Conservation (phyloP, 2,329 filamentous ascomycete genomes). For the Colletotrichum nymphaeae region DNA sequence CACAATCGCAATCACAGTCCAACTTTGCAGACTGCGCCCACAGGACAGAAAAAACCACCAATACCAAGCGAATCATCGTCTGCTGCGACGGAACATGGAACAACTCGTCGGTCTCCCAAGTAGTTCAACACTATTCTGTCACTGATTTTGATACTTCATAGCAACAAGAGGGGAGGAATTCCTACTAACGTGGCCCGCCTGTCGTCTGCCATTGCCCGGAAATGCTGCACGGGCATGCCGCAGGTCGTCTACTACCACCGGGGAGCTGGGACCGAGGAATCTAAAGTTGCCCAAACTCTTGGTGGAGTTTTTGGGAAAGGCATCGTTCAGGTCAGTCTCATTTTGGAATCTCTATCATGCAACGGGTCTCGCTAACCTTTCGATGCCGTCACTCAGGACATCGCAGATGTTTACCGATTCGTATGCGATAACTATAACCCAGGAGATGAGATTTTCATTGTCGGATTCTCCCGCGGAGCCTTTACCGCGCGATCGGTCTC, state of each 20-base stretch:
- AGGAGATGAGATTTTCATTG: slow-evolving; percentile 47
- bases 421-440: slow-evolving; percentile 48
- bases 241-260: slow-evolving; percentile 52
- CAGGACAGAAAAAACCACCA: slow-evolving; percentile 3
- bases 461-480: slow-evolving; percentile 50
- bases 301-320: slow-evolving; percentile 42
- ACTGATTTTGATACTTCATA: background rate
- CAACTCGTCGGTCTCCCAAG: slow-evolving; percentile 32
- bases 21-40: slow-evolving; percentile 27
- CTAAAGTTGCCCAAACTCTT: slow-evolving; percentile 37
- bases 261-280: slow-evolving; percentile 45
- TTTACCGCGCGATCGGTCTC: slow-evolving; percentile 51
- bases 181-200: slow-evolving; percentile 48
- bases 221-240: slow-evolving; percentile 43
- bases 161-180: slow-evolving; percentile 14
- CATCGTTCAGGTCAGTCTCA: slow-evolving; percentile 33
- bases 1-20: background rate
- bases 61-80: slow-evolving; percentile 42
- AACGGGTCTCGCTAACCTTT: background rate
- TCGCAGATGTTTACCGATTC: slow-evolving; percentile 51
- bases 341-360: background rate
- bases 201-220: slow-evolving; percentile 43
- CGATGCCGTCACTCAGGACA: slow-evolving; percentile 38
- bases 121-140: background rate
- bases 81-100: slow-evolving; percentile 53